Evolutionary conservation across 495 filamentous ascomycete species (phyloP), one percentile per base, ranked within the genome.

Genomic region (Massariosphaeria phaeospora): DNA sequence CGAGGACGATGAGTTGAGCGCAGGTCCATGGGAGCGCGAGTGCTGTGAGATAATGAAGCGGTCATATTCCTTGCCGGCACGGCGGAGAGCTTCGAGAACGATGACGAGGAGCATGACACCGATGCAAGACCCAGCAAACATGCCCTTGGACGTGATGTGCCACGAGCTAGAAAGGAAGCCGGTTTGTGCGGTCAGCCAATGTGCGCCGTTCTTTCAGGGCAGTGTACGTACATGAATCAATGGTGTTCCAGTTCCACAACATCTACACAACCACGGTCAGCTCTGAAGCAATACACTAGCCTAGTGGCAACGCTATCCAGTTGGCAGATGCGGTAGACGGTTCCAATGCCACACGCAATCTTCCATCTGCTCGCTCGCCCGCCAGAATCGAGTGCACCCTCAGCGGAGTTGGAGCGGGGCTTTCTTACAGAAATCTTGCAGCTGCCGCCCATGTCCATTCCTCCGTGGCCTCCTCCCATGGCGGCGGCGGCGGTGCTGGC

Each of bases 241-340:
- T 67, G 0, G 74, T 79, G 64, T 77, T 70, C 77, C 77, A 81
- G 66, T 80, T 80, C 77, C 78, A 81, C 40, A 77, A 67, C 78
- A 81, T 81, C 77, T 80, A 33, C 15, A 18, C n/a, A 17, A 1
- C 9, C 25, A 25, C 13, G 23, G 27, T 62, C 24, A 53, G 30
- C n/a, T n/a, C n/a, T n/a, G n/a, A n/a, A n/a, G n/a, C n/a, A n/a
- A n/a, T n/a, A n/a, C n/a, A n/a, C n/a, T n/a, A n/a, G n/a, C n/a
- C n/a, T n/a, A n/a, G n/a, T n/a, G n/a, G n/a, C 48, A 6, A 51
- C 21, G 21, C 13, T 25, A 26, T 11, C 51, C n/a, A 26, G 44
- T 49, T 34, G 23, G 0, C 18, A 12, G n/a, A 2, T 36, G 15
- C 9, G 20, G 18, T 8, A 21, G 15, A 5, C 15, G 13, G 20